phyloP scores from a whole-genome alignment of 192 early-diverging fungal genomes.

The Linnemannia hyalina region DNA sequence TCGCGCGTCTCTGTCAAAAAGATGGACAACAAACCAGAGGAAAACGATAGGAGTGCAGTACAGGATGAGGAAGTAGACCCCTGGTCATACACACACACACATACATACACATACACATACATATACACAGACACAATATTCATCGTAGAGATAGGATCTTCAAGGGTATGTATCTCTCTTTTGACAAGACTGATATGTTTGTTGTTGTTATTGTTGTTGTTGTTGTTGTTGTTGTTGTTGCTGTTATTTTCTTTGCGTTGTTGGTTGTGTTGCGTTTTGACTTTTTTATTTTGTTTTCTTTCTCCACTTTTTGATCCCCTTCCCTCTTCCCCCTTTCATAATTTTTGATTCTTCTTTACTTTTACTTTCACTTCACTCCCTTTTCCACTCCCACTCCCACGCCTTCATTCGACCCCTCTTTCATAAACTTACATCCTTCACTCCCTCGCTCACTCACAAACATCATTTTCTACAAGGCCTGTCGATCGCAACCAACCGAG shows the following conservation, averaged over 20 bases:
- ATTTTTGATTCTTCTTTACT: neutral
- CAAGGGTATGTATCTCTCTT: no score
- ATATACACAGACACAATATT: neutral
- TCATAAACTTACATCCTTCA: neutral
- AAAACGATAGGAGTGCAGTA: neutral
- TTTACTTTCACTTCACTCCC: neutral
- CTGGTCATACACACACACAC: neutral
- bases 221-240: neutral
- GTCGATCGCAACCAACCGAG: neutral
- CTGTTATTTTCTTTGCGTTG: neutral
- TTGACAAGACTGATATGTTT: neutral
- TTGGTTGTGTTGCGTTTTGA: neutral
- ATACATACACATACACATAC: no score
- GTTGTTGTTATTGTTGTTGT: neutral
- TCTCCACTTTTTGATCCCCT: neutral
- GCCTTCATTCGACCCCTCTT: neutral
- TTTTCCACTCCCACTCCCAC: neutral
- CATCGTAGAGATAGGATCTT: neutral
- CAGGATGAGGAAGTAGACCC: neutral
- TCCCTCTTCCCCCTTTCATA: neutral
- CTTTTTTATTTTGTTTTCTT: neutral
- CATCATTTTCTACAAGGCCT: neutral
- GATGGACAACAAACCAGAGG: neutral
- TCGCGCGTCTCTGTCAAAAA: neutral
- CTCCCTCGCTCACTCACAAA: neutral